These are phyloP conservation scores for Prunus dulcis DNA, from an alignment of 306 rosid genomes.

Conservation along the genomic window DNA sequence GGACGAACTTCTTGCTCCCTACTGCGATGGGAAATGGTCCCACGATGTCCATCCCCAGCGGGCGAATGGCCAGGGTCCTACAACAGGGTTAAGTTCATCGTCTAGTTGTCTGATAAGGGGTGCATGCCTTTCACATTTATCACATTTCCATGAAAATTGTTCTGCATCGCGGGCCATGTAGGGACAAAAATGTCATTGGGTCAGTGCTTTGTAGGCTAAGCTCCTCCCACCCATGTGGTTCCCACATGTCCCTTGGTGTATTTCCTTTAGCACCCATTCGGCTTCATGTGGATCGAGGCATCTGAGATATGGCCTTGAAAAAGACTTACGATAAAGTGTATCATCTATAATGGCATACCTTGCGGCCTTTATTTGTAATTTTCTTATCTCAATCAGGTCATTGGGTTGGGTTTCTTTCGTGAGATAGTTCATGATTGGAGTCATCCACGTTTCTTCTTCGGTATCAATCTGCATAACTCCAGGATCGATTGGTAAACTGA, in stretches of 20 bases:
- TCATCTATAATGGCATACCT: neutral
- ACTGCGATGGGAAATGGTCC: fast-evolving
- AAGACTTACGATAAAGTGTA: fast-evolving
- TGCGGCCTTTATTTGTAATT: neutral
- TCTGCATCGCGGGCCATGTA: neutral
- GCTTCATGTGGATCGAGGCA: fast-evolving
- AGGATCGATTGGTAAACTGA: fast-evolving
- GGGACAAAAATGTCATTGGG: neutral
- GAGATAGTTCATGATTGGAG: neutral
- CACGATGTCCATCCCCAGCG: neutral
- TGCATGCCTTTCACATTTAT: neutral
- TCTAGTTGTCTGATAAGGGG: fast-evolving
- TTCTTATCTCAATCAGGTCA: fast-evolving
- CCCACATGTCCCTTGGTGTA: neutral
- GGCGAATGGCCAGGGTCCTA: fast-evolving
- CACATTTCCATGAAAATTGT: fast-evolving
- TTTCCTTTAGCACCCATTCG: neutral
- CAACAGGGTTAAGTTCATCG: fast-evolving
- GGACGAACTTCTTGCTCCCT: fast-evolving
- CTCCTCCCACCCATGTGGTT: neutral
- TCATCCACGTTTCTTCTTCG: neutral
- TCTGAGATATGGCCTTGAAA: fast-evolving
- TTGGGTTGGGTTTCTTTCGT: fast-evolving
- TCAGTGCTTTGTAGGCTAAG: neutral
- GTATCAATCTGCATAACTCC: too few relatives aligned